Evolutionary conservation across 2,329 filamentous ascomycete species (phyloP), one percentile per base, ranked within the genome.

Genomic region (Phaeosphaeriaceae sp.): DNA sequence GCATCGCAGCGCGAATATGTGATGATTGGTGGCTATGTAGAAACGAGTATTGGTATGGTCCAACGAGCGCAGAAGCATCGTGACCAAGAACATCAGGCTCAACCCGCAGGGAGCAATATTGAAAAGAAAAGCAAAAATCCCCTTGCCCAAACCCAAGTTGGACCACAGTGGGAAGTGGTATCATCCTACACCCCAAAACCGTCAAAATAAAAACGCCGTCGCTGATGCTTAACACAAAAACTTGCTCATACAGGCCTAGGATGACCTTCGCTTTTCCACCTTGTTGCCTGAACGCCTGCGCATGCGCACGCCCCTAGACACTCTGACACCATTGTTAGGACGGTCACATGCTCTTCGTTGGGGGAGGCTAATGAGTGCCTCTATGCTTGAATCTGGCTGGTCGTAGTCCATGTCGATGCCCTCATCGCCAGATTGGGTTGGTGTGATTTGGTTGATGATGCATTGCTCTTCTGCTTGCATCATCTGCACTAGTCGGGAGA

Each of bases 391-490:
- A 6, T 51, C 17, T 8, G 60, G 46, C 5, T 56, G 50, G 42
- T 56, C 58, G 56, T 63, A 69, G 46, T 68, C 62, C 62, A 72
- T 67, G 53, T 61, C 57, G 41, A 70, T 58, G 48, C 56, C 67
- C 55, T 73, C 71, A 53, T 72, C 70, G 15, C 69, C 63, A 52
- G 4, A 28, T 32, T n/a, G n/a, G n/a, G n/a, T n/a, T n/a, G 54
- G 54, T 30, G 58, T 51, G n/a, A 44, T 11, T 3, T 64, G 53
- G 58, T 47, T 64, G 50, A 72, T 43, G 46, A 46, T 63, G 65
- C 77, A 78, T 50, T 79, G 77, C 49, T 77, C 72, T 40, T 71
- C 66, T 2, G 73, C 58, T 43, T 77, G 66, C 70, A 79, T 77
- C 49, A 70, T 70, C 50, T 72, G 60, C 18, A 78, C 74, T 13